These are phyloP conservation scores for Elsinoe australis DNA, from an alignment of 2,329 filamentous ascomycete species.

Conservation along the genomic window DNA sequence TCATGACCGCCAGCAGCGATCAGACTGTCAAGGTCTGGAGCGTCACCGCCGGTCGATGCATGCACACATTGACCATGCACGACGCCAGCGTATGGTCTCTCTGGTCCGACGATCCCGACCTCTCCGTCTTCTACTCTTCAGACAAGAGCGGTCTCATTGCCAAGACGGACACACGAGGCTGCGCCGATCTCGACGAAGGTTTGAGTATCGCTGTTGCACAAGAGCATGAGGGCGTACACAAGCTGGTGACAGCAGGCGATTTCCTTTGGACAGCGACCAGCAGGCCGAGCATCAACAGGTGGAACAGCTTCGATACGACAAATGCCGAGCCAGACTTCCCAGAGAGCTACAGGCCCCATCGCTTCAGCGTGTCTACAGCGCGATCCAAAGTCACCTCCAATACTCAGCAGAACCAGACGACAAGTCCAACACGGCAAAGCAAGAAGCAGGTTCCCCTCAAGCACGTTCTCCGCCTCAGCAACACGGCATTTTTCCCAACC, in stretches of 20 bases:
- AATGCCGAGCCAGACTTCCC: conserved; percentile 57
- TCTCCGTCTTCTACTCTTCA: conserved; percentile 88
- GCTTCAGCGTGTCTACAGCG: conserved; percentile 45
- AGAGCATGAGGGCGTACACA: conserved; percentile 75
- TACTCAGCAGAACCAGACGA: conserved; percentile 21
- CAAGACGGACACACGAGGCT: conserved; percentile 81
- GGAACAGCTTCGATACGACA: conserved; percentile 76
- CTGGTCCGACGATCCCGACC: conserved; percentile 75
- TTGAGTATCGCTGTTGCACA: conserved; percentile 84
- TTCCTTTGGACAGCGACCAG: conserved; percentile 87
- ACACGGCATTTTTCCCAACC: conserved; percentile 68
- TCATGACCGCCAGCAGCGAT: conserved; percentile 90
- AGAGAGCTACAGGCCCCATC: conserved; percentile 44
- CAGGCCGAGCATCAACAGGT: conserved; percentile 85
- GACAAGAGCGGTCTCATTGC: conserved; percentile 90
- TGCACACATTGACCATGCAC: conserved; percentile 98
- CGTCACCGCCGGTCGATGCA: conserved; percentile 85
- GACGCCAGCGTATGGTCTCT: conserved; percentile 97
- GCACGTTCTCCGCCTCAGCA: conserved; percentile 74
- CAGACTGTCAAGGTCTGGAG: conserved; percentile 99
- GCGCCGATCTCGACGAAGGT: conserved; percentile 74
- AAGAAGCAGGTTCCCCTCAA: conserved; percentile 66
- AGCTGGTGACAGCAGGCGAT: conserved; percentile 56
- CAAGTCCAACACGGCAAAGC: conserved; percentile 29
- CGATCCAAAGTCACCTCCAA: conserved; percentile 36